These are phyloP conservation scores for Coemansia asiatica DNA, from an alignment of 192 early-diverging fungal genomes.

Conservation along the genomic window DNA sequence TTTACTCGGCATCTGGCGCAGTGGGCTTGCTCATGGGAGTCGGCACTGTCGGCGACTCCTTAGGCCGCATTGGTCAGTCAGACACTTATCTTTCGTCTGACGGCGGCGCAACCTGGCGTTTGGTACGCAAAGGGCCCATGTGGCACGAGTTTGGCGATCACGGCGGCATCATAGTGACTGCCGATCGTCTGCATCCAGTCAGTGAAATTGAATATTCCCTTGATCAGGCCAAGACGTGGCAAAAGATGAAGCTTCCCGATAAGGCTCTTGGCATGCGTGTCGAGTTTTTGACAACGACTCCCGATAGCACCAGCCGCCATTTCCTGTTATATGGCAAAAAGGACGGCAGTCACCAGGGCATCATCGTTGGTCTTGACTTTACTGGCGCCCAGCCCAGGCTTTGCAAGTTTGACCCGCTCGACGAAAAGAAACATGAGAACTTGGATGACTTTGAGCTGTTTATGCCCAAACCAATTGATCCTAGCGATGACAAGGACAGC, in stretches of 20 bases:
- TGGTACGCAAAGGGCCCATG: conserved; percentile 82
- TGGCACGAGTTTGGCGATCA: conserved; percentile 93
- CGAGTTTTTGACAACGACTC: conserved; percentile 68
- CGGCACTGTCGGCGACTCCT: conserved; percentile 79
- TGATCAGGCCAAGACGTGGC: conserved; percentile 78
- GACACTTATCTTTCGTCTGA: conserved; percentile 87
- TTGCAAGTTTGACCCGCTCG: conserved; percentile 47
- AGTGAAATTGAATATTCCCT: conserved; percentile 67
- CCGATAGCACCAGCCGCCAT: conserved; percentile 69
- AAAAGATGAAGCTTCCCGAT: conserved; percentile 61
- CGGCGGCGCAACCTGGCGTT: conserved; percentile 82
- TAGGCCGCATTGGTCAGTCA: conserved; percentile 67
- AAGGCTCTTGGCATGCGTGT: conserved; percentile 70
- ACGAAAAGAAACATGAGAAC: conserved; percentile 39
- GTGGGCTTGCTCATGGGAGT: conserved; percentile 88
- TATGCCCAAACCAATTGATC: conserved; percentile 52
- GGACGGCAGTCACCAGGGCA: conserved; percentile 18
- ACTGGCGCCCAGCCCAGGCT: conserved; percentile 45
- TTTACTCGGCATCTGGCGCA: conserved; percentile 81
- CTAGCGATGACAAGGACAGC: conserved; percentile 42
- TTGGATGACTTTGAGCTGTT: conserved; percentile 72
- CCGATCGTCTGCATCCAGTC: conserved; percentile 73
- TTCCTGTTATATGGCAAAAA: conserved; percentile 76
- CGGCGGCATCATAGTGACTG: conserved; percentile 81
- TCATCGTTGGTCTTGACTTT: conserved; percentile 53